Conservation (phyloP, 225 moss, liverwort and hornwort species). For the Bryoerythrophyllum caledonicum region DNA sequence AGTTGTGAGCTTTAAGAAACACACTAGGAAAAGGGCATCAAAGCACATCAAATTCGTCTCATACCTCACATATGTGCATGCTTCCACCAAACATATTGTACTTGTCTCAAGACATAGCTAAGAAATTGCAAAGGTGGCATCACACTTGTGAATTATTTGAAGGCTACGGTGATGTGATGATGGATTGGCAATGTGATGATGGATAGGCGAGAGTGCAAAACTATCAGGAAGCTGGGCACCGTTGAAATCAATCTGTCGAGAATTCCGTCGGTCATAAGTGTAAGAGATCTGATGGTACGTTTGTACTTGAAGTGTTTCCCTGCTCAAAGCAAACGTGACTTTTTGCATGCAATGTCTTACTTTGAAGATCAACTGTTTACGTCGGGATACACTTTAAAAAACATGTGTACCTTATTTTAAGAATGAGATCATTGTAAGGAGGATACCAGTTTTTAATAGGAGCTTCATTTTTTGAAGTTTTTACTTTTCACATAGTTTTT, state of each 20-base stretch:
- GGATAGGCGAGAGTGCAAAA: constrained; percentile 5
- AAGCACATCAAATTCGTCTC: background rate
- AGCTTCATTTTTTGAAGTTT: too few relatives aligned
- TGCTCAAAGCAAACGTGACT: too few relatives aligned
- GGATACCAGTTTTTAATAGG: too few relatives aligned
- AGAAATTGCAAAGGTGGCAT: background rate
- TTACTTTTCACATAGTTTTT: too few relatives aligned
- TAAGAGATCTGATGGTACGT: background rate
- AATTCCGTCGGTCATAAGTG: constrained; percentile 16
- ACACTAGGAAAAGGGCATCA: too few relatives aligned
- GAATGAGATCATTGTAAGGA: too few relatives aligned
- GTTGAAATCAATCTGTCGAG: background rate
- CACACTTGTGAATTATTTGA: constrained; percentile 19
- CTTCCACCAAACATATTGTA: background rate
- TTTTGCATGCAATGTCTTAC: too few relatives aligned
- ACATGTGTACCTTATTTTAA: too few relatives aligned
- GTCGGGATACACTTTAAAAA: too few relatives aligned
- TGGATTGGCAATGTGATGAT: constrained; percentile 4
- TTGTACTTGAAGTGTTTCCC: too few relatives aligned
- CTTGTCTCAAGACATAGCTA: background rate
- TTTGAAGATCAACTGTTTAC: too few relatives aligned
- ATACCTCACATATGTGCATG: background rate
- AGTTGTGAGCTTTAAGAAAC: background rate
- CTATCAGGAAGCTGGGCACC: background rate
- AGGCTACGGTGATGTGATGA: background rate